Conservation (phyloP, 352 stramenopile species). For the Plasmopara viticola region DNA sequence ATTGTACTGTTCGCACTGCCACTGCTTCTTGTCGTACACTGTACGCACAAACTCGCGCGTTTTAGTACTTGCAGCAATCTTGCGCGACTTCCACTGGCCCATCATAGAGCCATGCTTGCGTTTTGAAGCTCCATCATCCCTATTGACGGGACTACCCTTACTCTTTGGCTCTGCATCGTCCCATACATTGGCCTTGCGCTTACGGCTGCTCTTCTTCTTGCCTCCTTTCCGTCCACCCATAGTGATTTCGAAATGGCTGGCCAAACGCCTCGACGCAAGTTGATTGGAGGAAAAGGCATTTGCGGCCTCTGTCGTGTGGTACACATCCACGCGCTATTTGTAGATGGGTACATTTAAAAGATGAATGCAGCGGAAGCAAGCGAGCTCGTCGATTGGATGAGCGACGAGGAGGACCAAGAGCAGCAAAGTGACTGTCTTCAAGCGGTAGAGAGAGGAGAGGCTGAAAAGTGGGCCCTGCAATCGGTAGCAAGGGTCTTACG, state of each 20-base stretch:
- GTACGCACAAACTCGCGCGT: conserved; percentile 36
- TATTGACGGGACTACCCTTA: not conserved
- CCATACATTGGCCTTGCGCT: conserved; percentile 50
- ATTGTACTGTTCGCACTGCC: conserved; percentile 37
- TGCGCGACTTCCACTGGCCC: conserved; percentile 65
- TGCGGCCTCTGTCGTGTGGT: conserved; percentile 9
- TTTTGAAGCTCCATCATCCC: conserved; percentile 14
- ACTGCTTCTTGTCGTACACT: conserved; percentile 42
- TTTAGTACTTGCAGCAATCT: conserved; percentile 40
- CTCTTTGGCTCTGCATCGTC: conserved; percentile 34
- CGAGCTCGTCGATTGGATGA: conserved; percentile 37
- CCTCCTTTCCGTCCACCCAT: conserved; percentile 31
- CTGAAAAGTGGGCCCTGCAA: conserved; percentile 17
- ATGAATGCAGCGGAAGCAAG: conserved; percentile 28
- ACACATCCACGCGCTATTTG: not conserved
- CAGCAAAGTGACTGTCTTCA: not conserved
- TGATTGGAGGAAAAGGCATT: conserved; percentile 21
- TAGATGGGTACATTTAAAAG: not conserved
- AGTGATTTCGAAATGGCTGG: conserved; percentile 31
- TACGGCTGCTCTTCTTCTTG: conserved; percentile 38
- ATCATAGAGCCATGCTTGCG: conserved; percentile 52
- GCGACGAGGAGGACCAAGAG: conserved; percentile 30
- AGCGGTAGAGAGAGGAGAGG: conserved; percentile 6
- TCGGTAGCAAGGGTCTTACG: conserved; percentile 36
- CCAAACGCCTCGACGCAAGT: not conserved